phyloP scores from a whole-genome alignment of 2,329 filamentous ascomycete genomes.

The Cordyceps pruinosa region DNA sequence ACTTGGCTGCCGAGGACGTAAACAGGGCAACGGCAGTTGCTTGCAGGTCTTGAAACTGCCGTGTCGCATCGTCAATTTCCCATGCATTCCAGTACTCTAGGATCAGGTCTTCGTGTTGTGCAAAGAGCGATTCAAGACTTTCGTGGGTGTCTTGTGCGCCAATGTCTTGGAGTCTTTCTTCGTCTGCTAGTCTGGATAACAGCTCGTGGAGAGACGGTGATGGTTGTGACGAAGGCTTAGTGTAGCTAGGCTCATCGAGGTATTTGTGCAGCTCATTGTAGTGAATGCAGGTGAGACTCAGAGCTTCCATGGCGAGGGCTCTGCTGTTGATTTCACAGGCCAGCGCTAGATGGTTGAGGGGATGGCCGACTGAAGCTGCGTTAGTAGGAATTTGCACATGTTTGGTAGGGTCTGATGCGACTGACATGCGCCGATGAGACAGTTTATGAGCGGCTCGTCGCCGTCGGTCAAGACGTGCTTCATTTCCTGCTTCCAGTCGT shows the following conservation, averaged over 20 bases:
- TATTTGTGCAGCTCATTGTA: constrained; percentile 58
- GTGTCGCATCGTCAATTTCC: constrained; percentile 61
- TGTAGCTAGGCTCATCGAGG: constrained; percentile 67
- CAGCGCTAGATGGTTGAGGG: constrained; percentile 92
- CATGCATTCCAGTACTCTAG: constrained; percentile 91
- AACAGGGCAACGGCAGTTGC: constrained; percentile 55
- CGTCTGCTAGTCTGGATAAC: constrained; percentile 59
- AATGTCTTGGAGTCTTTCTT: constrained; percentile 62
- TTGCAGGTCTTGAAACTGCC: constrained; percentile 68
- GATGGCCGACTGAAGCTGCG: constrained; percentile 63
- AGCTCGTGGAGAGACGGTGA: constrained; percentile 62
- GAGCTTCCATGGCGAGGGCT: constrained; percentile 82
- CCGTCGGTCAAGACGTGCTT: constrained; percentile 69
- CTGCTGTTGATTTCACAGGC: constrained; percentile 82
- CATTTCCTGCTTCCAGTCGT: constrained; percentile 77
- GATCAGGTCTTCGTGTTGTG: constrained; percentile 60
- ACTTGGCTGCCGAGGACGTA: constrained; percentile 48
- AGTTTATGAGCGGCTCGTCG: constrained; percentile 72
- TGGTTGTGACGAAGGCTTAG: constrained; percentile 52
- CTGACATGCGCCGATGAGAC: constrained; percentile 71
- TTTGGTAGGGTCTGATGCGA: constrained; percentile 12
- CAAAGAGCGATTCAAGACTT: constrained; percentile 63
- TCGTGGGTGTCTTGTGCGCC: constrained; percentile 51
- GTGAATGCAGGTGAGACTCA: constrained; percentile 57
- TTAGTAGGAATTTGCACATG: not conserved